These are phyloP conservation scores for Trifolium pratense DNA, from an alignment of 306 rosid species.

Conservation along the genomic window DNA sequence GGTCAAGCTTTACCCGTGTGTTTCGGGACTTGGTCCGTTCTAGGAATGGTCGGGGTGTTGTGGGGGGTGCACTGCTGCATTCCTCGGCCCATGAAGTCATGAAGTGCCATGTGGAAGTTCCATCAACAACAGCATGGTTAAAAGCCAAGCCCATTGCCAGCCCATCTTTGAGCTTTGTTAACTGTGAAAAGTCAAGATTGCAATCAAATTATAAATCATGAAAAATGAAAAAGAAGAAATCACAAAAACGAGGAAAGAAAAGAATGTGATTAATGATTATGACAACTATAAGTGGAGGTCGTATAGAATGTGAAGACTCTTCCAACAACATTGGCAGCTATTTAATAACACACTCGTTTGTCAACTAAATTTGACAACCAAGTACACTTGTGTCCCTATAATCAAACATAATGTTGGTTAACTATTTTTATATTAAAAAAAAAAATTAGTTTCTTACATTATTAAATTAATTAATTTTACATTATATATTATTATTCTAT, in stretches of 20 bases:
- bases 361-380: constrained; percentile 12
- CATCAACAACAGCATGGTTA: constrained; percentile 90
- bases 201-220: neutral
- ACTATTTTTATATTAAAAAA: too few species aligned
- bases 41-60: constrained; percentile 64
- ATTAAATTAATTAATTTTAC: neutral
- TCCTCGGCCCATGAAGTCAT: constrained; percentile 91
- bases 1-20: constrained; percentile 87
- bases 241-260: neutral
- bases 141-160: constrained; percentile 87
- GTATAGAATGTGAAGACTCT: neutral
- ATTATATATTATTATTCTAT: neutral
- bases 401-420: neutral
- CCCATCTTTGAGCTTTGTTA: constrained; percentile 88
- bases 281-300: constrained; percentile 10
- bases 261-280: neutral
- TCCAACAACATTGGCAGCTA: neutral
- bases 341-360: constrained; percentile 7
- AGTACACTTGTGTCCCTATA: neutral
- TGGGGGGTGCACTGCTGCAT: constrained; percentile 57
- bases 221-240: neutral
- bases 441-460: neutral
- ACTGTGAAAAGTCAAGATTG: constrained; percentile 46
- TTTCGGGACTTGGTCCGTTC: constrained; percentile 78
- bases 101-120: constrained; percentile 94